Conservation (phyloP, 106 monocot genomes). For the Platanthera zijinensis region DNA sequence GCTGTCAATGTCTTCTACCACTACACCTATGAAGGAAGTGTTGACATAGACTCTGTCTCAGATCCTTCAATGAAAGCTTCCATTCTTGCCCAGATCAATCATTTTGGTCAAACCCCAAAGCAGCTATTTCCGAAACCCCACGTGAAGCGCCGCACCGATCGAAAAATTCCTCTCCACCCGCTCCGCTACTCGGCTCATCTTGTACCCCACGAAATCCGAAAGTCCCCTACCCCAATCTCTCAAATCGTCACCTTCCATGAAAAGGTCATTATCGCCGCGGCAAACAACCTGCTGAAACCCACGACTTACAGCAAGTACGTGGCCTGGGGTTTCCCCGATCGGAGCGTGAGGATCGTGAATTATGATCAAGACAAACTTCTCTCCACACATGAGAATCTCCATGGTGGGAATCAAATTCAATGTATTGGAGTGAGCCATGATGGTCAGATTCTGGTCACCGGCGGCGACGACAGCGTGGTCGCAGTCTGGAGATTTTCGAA, state of each 20-base stretch:
- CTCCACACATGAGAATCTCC: constrained; percentile 83
- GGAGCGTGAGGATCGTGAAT: constrained; percentile 70
- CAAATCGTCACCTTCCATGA: constrained; percentile 76
- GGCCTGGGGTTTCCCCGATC: constrained; percentile 93
- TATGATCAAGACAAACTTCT: constrained; percentile 89
- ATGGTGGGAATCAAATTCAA: constrained; percentile 84
- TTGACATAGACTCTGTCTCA: constrained; percentile 87
- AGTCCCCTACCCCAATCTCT: constrained; percentile 43
- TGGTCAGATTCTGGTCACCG: constrained; percentile 77
- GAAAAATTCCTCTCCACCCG: constrained; percentile 57
- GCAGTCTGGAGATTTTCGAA: constrained; percentile 72
- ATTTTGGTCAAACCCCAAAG: constrained; percentile 97
- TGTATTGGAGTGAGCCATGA: constrained; percentile 88
- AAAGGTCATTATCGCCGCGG: constrained; percentile 55
- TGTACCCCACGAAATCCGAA: constrained; percentile 47
- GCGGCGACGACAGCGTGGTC: constrained; percentile 77
- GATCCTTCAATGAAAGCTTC: constrained; percentile 98
- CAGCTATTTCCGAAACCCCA: constrained; percentile 88
- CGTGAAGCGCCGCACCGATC: constrained; percentile 54
- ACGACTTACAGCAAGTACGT: constrained; percentile 68
- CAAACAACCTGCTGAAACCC: constrained; percentile 71
- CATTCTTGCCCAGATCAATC: constrained; percentile 95
- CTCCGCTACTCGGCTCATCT: constrained; percentile 60
- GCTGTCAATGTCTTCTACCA: constrained; percentile 97
- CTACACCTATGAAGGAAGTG: constrained; percentile 97